Conservation (phyloP, 805 yeast species). For the Pichia ethanolica region DNA sequence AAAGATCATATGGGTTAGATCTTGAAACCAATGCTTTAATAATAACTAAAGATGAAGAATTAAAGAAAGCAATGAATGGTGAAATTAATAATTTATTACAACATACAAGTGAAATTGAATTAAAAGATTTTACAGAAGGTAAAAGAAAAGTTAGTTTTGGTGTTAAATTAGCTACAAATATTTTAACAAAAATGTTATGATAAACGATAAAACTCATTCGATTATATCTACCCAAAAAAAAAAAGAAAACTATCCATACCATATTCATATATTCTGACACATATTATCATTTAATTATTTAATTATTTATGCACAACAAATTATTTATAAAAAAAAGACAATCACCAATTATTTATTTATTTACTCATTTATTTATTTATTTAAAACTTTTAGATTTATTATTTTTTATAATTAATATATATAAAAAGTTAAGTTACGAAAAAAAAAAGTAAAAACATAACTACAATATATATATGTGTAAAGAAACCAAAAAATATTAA, state of each 20-base stretch:
- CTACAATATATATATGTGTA: too few species aligned
- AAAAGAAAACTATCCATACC: neutral
- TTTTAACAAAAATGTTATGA: conserved; percentile 49
- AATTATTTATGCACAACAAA: too few species aligned
- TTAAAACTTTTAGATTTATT: too few species aligned
- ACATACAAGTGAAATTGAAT: conserved; percentile 43
- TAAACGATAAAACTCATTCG: neutral
- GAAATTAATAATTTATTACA: conserved; percentile 59
- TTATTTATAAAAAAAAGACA: too few species aligned
- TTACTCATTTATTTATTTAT: too few species aligned
- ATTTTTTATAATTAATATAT: too few species aligned
- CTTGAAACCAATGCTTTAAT: conserved; percentile 82
- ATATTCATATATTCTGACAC: neutral
- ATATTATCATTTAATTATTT: too few species aligned
- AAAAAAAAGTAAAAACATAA: too few species aligned
- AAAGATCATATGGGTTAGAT: conserved; percentile 81
- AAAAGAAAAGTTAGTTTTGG: conserved; percentile 57
- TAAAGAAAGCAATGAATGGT: conserved; percentile 47
- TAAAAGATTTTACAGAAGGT: conserved; percentile 55
- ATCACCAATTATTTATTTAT: too few species aligned
- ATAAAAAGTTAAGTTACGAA: too few species aligned
- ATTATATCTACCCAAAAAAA: neutral
- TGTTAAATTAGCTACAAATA: conserved; percentile 58
- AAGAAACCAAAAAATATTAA: too few species aligned
- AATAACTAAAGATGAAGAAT: conserved; percentile 55